Percentiles rank a stretch among this genome's conserved stretches.
Conservation (phyloP, 805 yeast species). For the Kodamaea kaohsiungensis region DNA sequence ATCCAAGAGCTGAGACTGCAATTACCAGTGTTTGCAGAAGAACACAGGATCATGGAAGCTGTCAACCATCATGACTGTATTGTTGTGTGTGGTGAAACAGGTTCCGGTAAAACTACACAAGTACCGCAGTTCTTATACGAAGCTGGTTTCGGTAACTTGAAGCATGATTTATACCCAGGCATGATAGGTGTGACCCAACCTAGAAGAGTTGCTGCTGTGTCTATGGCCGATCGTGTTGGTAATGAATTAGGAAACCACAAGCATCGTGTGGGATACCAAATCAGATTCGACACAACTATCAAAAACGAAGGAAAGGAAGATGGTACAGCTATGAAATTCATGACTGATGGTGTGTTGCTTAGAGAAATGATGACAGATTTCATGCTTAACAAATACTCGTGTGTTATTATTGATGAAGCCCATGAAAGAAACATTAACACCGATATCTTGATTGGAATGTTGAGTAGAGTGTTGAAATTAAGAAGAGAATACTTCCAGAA, state of each 20-base stretch:
- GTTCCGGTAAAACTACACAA: constrained; percentile 98
- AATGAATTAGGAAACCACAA: constrained; percentile 75
- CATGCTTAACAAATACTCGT: constrained; percentile 76
- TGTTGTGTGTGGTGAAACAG: constrained; percentile 95
- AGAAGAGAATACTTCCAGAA: constrained; percentile 54
- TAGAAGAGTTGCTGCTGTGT: constrained; percentile 89
- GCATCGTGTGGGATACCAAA: constrained; percentile 73
- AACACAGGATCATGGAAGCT: constrained; percentile 93
- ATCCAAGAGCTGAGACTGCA: constrained; percentile 68
- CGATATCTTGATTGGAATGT: constrained; percentile 92
- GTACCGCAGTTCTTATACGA: constrained; percentile 95
- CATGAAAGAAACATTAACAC: constrained; percentile 97
- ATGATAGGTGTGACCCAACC: constrained; percentile 98
- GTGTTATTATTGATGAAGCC: constrained; percentile 92
- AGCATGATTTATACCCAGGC: constrained; percentile 63
- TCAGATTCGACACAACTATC: constrained; percentile 73
- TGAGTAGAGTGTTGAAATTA: constrained; percentile 79
- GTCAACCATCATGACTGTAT: constrained; percentile 88
- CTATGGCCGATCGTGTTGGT: constrained; percentile 83
- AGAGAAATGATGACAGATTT: constrained; percentile 93
- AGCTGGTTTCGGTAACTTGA: constrained; percentile 80
- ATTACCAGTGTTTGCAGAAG: constrained; percentile 88
- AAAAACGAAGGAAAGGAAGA: constrained; percentile 45
- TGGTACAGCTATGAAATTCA: constrained; percentile 75
- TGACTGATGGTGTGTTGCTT: constrained; percentile 93